Evolutionary conservation across 352 stramenopile species (phyloP), one percentile per base, ranked within the genome.

Genomic region (Thalassiosira exigua): DNA sequence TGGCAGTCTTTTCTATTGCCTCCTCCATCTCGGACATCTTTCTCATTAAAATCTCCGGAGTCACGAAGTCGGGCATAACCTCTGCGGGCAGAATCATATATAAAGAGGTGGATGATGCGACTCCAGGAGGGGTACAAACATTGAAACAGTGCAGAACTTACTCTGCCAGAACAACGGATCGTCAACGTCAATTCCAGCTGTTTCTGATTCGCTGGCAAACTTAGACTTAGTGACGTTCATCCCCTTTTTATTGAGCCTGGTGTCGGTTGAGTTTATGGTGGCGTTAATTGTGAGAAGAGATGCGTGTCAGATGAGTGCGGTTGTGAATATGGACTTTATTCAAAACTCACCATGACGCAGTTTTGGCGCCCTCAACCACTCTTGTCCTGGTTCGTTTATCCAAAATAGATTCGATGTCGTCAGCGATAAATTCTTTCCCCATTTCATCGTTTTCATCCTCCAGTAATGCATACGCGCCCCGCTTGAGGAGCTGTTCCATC

Each of bases 131-230:
- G n/a, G n/a, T n/a, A n/a, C n/a, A n/a, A n/a, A n/a, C n/a, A n/a
- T n/a, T n/a, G n/a, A n/a, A n/a, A n/a, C n/a, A n/a, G n/a, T n/a
- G 36, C 36, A 44, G 14, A 14, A 44, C 36, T 44, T 44, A 44
- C 46, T 82, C 68, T 98, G 98, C 98, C 98, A 99, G 68, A 99
- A 99, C 60, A 98, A 90, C 0, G 98, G 98, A 81, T 99, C 98
- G 79, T 99, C 95, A n/a, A 99, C 92, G 70, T 98, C 95, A 69
- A 98, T 92, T 0, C 60, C 78, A 52, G 82, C 87, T 48, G 82
- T 86, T 46, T 86, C 81, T 24, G 60, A 68, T 73, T 93, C 90
- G 44, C 61, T 72, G 3, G 84, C 69, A 75, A 94, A 94, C 75
- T 91, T 93, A 24, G 77, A 90, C 57, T 93, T 93, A 33, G 77